Percentiles rank a stretch among this genome's conserved stretches.
These are phyloP conservation scores for Lippia alba DNA, from an alignment of 305 asterid genomes.

Conservation along the genomic window DNA sequence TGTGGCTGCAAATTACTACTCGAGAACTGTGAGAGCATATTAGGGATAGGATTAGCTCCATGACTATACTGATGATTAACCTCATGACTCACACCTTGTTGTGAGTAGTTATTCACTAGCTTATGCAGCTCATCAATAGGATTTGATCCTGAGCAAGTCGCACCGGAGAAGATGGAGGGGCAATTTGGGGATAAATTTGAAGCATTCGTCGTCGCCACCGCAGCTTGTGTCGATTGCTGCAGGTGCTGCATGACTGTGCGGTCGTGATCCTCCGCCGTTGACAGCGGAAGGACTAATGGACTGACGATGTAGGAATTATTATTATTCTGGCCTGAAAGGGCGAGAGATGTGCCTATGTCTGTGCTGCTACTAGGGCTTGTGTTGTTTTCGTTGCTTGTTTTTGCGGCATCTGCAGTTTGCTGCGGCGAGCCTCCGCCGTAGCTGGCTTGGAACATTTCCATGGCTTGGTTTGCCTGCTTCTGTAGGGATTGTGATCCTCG, in stretches of 20 bases:
- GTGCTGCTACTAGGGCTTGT: slow-evolving; percentile 55
- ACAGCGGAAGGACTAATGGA: slow-evolving; percentile 36
- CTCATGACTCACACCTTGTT: slow-evolving; percentile 37
- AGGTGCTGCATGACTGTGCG: slow-evolving; percentile 17
- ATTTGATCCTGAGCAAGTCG: slow-evolving; percentile 28
- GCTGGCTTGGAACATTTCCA: slow-evolving; percentile 13
- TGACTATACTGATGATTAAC: slow-evolving; percentile 4
- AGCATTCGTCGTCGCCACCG: background rate
- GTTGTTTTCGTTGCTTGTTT: background rate
- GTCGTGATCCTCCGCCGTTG: slow-evolving; percentile 27
- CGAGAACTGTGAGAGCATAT: slow-evolving; percentile 40
- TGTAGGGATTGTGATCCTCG: slow-evolving; percentile 29
- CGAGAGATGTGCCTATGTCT: slow-evolving; percentile 48
- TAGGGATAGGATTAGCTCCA: slow-evolving; percentile 28
- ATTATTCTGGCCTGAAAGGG: slow-evolving; percentile 42
- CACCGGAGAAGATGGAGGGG: slow-evolving; percentile 32
- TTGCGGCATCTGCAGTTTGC: slow-evolving; percentile 5
- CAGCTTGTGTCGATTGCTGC: slow-evolving; percentile 31
- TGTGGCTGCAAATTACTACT: slow-evolving; percentile 39
- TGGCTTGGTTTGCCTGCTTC: slow-evolving; percentile 18
- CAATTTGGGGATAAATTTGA: slow-evolving; percentile 17
- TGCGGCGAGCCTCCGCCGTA: slow-evolving; percentile 1
- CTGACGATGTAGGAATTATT: slow-evolving; percentile 33
- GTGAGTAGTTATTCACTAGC: slow-evolving; percentile 49
- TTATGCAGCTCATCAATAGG: slow-evolving; percentile 62